Base-by-base conservation (phyloP, 129 eudicot species). In the Heracleum sosnowskyi region DNA sequence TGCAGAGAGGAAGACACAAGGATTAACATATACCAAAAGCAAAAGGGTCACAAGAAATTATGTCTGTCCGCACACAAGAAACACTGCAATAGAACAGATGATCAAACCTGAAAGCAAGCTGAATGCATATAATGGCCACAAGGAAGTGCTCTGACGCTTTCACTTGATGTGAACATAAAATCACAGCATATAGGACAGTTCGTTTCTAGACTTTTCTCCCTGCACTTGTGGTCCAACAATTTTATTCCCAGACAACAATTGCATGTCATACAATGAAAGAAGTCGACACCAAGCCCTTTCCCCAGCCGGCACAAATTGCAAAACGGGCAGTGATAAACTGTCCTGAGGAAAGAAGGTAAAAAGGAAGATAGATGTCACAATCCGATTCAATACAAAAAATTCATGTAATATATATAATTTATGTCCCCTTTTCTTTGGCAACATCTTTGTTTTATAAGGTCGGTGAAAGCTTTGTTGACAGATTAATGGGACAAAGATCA, bases 81-180 rank as follows among this genome's bases (percentile, higher is more conserved):
- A 53, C 11, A 53, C 11, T 60, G 33, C 31, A n/a, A 29, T 60
- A 31, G 11, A 75, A 41, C 63, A 60, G 26, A 42, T 16, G 51
- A 73, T 75, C 73, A 74, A 45, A 95, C 98, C 96, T 90, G 99
- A 85, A 96, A 96, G 87, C 99, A 96, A 79, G 99, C 92, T 62
- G 99, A 90, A 86, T 96, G 99, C 99, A 96, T 96, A 79, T 87
- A 92, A 90, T 96, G 99, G 73, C 99, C 99, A 82, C 99, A 96
- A 12, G 97, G 97, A 71, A 96, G 97, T 13, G 91, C 92, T 87
- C 99, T 85, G 72, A 96, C 97, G 47, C 90, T 80, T 74, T 90
- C 87, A 82, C 99, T 96, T 63, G 99, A 96, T 20, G 99, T 96
- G 84, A 96, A 96, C 77, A 96, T 75, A 85, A 92, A 92, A 69